Evolutionary conservation across 371 early-diverging fungal genomes (phyloP).

Genomic region (Lichtheimia corymbifera): DNA sequence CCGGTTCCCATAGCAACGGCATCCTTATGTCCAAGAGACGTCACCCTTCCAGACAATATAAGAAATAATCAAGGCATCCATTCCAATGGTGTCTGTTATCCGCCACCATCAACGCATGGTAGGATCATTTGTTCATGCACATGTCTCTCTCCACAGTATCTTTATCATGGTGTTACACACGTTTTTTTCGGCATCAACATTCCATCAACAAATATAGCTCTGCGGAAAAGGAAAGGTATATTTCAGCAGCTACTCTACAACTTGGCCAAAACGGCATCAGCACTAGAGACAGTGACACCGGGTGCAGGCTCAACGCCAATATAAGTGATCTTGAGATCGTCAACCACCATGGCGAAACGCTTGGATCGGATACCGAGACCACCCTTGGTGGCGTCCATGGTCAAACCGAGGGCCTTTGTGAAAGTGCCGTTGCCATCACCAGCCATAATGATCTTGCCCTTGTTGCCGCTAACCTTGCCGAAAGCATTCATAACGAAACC

Average conservation of each 20-base stretch:
- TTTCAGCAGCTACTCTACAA: conserved; percentile 9
- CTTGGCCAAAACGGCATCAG: conserved; percentile 35
- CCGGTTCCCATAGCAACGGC: too few species aligned
- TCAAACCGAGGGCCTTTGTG: conserved; percentile 64
- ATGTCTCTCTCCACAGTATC: too few species aligned
- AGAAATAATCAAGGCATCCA: too few species aligned
- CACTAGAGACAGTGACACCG: conserved; percentile 35
- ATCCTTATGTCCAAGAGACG: too few species aligned
- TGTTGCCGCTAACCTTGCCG: conserved; percentile 62
- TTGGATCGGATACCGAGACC: conserved; percentile 49
- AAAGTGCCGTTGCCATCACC: conserved; percentile 71
- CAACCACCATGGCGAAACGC: conserved; percentile 76
- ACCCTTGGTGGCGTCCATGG: conserved; percentile 47
- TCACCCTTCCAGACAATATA: too few species aligned
- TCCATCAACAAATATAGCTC: too few species aligned
- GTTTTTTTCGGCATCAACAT: too few species aligned
- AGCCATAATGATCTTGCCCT: conserved; percentile 70
- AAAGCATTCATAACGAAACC: conserved; percentile 79
- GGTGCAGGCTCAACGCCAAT: conserved; percentile 68
- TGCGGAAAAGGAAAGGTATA: too few species aligned
- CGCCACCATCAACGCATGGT: too few species aligned
- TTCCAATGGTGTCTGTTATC: too few species aligned
- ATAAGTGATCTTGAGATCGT: conserved; percentile 70
- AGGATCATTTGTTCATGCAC: too few species aligned
- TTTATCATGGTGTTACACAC: too few species aligned